Base-by-base conservation (phyloP, 2,329 filamentous ascomycete genomes). In the Acephala macrosclerotiorum region DNA sequence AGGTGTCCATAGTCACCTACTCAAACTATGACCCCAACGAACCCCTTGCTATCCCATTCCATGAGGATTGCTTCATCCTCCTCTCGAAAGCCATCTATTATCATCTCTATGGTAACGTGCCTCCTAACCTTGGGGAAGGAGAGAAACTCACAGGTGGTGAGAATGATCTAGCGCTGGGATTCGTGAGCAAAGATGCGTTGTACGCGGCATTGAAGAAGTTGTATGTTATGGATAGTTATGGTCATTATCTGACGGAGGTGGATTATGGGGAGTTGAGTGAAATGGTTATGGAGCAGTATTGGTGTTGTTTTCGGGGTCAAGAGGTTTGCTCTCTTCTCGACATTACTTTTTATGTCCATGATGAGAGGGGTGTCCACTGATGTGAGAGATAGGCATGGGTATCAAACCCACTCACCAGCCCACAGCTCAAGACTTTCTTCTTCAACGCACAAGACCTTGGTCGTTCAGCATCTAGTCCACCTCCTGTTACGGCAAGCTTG, bases 191-290 rank as follows among this genome's bases (percentile, higher is more conserved):
- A 29, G 65, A 67, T 38, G 18, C 65, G 7, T 25, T 67, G 5
- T 67, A 66, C 47, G 35, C 49, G 14, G n/a, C 56, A 11, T 63
- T 69, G 65, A 57, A 16, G 2, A 64, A 60, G 36, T 35, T 25
- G 20, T 20, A 56, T 51, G 60, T 29, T 12, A 29, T 18, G 22
- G 49, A 26, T 29, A 20, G 40, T 16, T 58, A 64, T 5, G 60
- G 47, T 56, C n/a, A 38, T 16, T 45, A 25, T 56, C 36, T 42
- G n/a, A 42, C 66, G 35, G 29, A 58, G 3, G 45, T 68, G 33
- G 61, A 66, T 51, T 70, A 68, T 63, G 57, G 49, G 18, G 66
- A 70, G 33, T 25, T 67, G 29, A 42, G 56, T 14, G 56, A 66
- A 1, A 20, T 4, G 6, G 40, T 22, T 25, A 8, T 3, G 8